phyloP scores from a whole-genome alignment of 139 green algal genomes.

The Spirogloea muscicola region DNA sequence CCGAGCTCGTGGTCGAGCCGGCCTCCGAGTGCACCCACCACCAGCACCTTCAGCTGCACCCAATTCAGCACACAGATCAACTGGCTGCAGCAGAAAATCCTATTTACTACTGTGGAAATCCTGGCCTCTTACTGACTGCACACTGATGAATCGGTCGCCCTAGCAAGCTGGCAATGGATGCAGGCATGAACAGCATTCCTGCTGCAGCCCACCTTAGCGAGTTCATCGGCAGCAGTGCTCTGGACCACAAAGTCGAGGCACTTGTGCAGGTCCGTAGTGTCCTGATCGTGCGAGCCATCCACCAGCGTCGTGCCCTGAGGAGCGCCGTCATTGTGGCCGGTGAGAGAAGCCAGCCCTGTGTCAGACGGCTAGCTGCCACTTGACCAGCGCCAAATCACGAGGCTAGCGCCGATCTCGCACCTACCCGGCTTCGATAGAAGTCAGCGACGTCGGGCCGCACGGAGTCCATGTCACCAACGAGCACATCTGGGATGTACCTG shows the following conservation, averaged over 20 bases:
- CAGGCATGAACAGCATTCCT: neutral
- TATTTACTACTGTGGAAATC: too few species aligned
- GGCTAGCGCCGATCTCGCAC: too few species aligned
- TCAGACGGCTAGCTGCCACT: too few species aligned
- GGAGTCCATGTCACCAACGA: constrained; percentile 85
- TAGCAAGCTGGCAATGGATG: neutral
- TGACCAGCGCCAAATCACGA: too few species aligned
- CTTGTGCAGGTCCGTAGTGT: constrained; percentile 87
- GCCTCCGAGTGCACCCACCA: constrained; percentile 78
- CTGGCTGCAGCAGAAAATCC: too few species aligned
- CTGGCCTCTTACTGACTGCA: too few species aligned
- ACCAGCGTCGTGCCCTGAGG: constrained; percentile 49
- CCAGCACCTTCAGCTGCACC: constrained; percentile 20
- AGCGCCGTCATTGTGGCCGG: too few species aligned
- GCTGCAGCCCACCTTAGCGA: neutral
- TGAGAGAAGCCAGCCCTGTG: too few species aligned
- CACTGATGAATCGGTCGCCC: too few species aligned
- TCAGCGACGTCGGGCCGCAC: constrained; percentile 59
- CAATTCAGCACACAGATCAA: neutral
- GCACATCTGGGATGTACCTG: constrained; percentile 63
- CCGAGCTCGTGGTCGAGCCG: constrained; percentile 85
- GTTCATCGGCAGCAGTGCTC: neutral
- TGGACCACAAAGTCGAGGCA: constrained; percentile 45
- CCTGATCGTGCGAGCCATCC: constrained; percentile 77
- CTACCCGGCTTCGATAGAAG: too few species aligned